A percentile compares a stretch with the other conserved stretches of the same genome.
phyloP scores from a whole-genome alignment of 768 basidiomycete genomes.

The Podaxis sp. region DNA sequence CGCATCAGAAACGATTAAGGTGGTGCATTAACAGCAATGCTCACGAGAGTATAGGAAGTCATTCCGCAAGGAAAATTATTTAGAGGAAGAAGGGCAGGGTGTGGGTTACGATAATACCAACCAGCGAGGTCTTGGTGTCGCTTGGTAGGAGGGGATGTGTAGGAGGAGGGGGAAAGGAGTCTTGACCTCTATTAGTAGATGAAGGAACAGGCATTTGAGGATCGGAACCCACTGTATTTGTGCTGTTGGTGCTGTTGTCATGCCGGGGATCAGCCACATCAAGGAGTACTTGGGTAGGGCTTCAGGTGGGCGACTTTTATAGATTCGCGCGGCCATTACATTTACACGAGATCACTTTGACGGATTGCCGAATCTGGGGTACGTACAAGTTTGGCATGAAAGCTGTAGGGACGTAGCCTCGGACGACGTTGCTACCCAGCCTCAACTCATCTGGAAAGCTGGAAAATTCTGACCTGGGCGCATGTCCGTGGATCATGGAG shows the following conservation, averaged over 20 bases:
- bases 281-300: conserved; percentile 16
- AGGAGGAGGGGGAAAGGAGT: neutral
- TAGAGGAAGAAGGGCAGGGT: neutral
- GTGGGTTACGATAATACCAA: conserved; percentile 8
- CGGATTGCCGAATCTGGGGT: conserved; percentile 10
- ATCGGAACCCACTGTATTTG: conserved; percentile 11
- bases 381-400: conserved; percentile 7
- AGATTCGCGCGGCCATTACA: conserved; percentile 11
- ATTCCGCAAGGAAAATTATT: conserved; percentile 4
- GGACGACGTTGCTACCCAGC: conserved; percentile 13
- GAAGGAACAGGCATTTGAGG: neutral
- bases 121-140: conserved; percentile 1
- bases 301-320: conserved; percentile 12
- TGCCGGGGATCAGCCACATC: conserved; percentile 18
- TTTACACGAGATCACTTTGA: conserved; percentile 9
- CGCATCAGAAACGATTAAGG: neutral
- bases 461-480: conserved; percentile 8
- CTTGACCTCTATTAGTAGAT: conserved; percentile 8
- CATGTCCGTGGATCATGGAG: conserved; percentile 9
- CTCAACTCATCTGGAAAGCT: conserved; percentile 10
- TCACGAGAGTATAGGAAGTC: conserved; percentile 3
- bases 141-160: neutral
- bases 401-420: conserved; percentile 21
- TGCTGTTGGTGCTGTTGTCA: conserved; percentile 19
- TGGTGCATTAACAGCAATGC: neutral